These are phyloP conservation scores for Globisporangium lucens DNA, from an alignment of 352 stramenopile genomes.

Conservation along the genomic window DNA sequence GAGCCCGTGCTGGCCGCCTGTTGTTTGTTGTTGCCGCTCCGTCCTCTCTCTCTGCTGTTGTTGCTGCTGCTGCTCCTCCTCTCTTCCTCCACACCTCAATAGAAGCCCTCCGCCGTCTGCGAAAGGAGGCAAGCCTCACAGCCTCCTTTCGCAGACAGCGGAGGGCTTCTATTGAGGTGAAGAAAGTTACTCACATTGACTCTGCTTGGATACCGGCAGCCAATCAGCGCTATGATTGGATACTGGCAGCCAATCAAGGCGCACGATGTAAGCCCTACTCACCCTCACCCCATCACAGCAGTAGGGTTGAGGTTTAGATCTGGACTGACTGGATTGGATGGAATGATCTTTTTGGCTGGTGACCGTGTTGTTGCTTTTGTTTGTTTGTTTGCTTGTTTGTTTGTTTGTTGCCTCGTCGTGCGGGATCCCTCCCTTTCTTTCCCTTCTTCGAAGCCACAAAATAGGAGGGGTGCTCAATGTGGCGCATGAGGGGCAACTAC, in stretches of 20 bases:
- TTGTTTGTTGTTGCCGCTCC: background rate
- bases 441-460: background rate
- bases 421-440: conserved; percentile 2
- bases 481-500: background rate
- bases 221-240: background rate
- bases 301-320: too few species aligned
- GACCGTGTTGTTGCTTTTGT: background rate
- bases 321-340: conserved; percentile 1
- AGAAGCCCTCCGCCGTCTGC: too few species aligned
- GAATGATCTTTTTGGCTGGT: background rate
- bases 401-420: background rate
- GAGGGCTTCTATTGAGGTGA: background rate
- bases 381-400: background rate
- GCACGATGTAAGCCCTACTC: too few species aligned
- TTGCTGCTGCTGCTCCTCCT: background rate
- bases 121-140: too few species aligned
- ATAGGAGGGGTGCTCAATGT: background rate
- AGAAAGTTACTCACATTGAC: background rate
- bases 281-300: too few species aligned
- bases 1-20: background rate
- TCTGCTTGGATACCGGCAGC: background rate
- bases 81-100: background rate
- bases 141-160: background rate
- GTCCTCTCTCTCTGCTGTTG: background rate
- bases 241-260: background rate